Evolutionary conservation across 192 early-diverging fungal species (phyloP).

Genomic region (Entomortierella parvispora): DNA sequence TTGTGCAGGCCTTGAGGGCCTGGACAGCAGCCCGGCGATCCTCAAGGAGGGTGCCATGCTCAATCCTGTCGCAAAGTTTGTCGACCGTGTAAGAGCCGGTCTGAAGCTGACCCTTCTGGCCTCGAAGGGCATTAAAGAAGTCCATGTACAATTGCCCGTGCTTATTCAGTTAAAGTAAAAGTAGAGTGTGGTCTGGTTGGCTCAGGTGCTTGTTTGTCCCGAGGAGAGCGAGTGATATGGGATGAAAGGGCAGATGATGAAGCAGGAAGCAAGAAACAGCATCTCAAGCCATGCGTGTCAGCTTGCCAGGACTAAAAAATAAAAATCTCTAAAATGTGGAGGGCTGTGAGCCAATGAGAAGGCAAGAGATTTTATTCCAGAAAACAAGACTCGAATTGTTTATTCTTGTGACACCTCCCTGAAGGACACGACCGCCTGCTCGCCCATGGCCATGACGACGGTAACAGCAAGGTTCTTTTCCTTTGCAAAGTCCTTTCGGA

Average conservation of each 20-base stretch:
- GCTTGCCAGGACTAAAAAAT: no score
- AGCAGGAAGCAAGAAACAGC: no score
- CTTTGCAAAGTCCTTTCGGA: constrained; percentile 77
- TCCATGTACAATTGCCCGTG: no score
- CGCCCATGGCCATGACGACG: constrained; percentile 90
- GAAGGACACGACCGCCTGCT: constrained; percentile 84
- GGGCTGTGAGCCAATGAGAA: no score
- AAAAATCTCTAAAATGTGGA: no score
- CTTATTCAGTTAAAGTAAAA: neutral
- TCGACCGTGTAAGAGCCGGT: constrained; percentile 82
- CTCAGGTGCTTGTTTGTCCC: neutral
- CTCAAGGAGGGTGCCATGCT: constrained; percentile 86
- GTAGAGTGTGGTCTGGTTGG: neutral
- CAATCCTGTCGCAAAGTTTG: constrained; percentile 84
- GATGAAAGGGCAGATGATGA: no score
- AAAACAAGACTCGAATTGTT: no score
- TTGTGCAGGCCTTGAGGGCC: constrained; percentile 84
- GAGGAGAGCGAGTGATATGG: neutral
- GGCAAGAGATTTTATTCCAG: no score
- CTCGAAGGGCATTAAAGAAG: constrained; percentile 65
- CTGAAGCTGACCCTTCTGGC: constrained; percentile 71
- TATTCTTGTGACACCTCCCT: constrained; percentile 77
- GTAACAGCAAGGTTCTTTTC: constrained; percentile 79
- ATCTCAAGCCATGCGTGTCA: no score
- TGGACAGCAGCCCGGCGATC: constrained; percentile 90